Percentiles rank a stretch among this genome's conserved stretches.
These are phyloP conservation scores for Candida adriatica DNA, from an alignment of 805 yeast genomes.

Conservation along the genomic window DNA sequence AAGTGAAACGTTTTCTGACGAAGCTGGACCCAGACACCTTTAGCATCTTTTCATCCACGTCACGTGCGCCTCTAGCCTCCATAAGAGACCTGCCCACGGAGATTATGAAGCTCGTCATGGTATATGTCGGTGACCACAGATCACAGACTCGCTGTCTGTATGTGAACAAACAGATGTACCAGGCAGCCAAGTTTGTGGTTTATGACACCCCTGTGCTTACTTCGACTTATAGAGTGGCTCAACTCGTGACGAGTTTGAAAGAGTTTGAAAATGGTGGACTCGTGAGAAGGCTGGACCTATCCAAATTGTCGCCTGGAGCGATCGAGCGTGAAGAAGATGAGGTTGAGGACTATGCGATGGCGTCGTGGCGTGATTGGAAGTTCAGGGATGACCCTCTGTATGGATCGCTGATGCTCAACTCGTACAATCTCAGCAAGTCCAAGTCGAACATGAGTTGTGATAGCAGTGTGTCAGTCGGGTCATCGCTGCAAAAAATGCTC, in stretches of 20 bases:
- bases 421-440: slow-evolving; percentile 21
- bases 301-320: slow-evolving; percentile 36
- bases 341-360: slow-evolving; percentile 36
- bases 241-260: slow-evolving; percentile 64
- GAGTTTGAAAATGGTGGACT: slow-evolving; percentile 49
- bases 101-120: slow-evolving; percentile 21
- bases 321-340: slow-evolving; percentile 18
- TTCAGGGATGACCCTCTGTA: slow-evolving; percentile 66
- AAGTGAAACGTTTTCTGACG: slow-evolving; percentile 21
- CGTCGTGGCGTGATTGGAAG: slow-evolving; percentile 94
- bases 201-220: slow-evolving; percentile 50
- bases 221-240: slow-evolving; percentile 75
- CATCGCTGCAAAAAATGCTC: slow-evolving; percentile 12
- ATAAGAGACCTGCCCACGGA: slow-evolving; percentile 29
- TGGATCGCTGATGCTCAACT: slow-evolving; percentile 30
- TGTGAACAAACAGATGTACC: slow-evolving; percentile 44
- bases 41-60: slow-evolving; percentile 24
- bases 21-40: slow-evolving; percentile 27
- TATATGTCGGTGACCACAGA: slow-evolving; percentile 29
- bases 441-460: slow-evolving; percentile 21
- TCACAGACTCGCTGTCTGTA: slow-evolving; percentile 40
- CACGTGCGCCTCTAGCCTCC: slow-evolving; percentile 13
- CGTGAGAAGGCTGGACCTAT: slow-evolving; percentile 54
- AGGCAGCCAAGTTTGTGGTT: slow-evolving; percentile 44
- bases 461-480: slow-evolving; percentile 12